phyloP scores from a whole-genome alignment of 371 early-diverging fungal species.

The Fennellomyces sp. region DNA sequence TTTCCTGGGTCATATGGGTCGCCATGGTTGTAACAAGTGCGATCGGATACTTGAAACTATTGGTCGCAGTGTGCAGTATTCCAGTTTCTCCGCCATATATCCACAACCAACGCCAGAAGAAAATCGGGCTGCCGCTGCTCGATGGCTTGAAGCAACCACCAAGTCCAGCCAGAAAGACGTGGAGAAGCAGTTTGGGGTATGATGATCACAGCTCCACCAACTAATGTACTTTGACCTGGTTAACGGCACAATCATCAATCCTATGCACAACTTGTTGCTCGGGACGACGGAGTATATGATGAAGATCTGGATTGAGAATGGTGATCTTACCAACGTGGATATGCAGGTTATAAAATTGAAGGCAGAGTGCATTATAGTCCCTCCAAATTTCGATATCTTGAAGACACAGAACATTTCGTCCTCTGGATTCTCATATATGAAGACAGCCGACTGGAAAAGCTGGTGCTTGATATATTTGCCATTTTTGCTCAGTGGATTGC shows the following conservation, averaged over 20 bases:
- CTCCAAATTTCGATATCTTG: neutral
- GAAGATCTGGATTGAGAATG: neutral
- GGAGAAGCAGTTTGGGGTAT: neutral
- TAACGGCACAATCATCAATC: constrained; percentile 1
- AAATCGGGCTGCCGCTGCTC: neutral
- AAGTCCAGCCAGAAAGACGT: neutral
- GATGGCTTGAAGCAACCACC: neutral
- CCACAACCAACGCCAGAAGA: neutral
- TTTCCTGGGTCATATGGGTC: neutral
- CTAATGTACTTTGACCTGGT: constrained; percentile 6
- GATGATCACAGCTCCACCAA: constrained; percentile 3
- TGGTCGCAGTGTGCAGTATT: no score
- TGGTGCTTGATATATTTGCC: constrained; percentile 7
- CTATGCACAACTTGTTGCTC: constrained; percentile 11
- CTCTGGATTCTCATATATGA: neutral
- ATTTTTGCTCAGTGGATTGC: neutral
- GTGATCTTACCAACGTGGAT: neutral
- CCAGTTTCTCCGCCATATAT: neutral
- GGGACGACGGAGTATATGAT: constrained; percentile 8
- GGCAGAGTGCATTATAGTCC: neutral
- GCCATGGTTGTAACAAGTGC: neutral
- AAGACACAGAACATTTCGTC: neutral
- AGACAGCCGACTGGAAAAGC: constrained; percentile 6
- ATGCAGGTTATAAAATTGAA: neutral
- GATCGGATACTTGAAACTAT: neutral